Evolutionary conservation across 1,284 basidiomycete genomes (phyloP), one percentile per base, ranked within the genome.

Genomic region (Coniferiporia sulphurascens): DNA sequence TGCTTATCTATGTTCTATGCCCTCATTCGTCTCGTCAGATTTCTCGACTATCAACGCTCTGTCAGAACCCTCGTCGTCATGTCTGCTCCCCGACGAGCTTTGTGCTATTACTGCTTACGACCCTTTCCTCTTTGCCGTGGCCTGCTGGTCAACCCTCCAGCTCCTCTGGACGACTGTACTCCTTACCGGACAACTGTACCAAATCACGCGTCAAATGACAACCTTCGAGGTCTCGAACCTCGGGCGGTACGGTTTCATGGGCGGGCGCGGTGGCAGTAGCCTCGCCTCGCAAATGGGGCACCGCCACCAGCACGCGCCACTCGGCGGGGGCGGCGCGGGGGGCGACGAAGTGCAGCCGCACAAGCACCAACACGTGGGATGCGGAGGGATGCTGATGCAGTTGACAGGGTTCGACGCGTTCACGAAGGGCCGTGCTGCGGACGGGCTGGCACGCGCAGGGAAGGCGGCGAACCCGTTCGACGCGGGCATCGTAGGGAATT

Each of bases 201-300:
- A 98, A 74, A 84, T 98, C 56, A 83, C 87, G 8, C 82, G 90
- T 17, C 96, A 99, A 70, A 93, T 99, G 85, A 99, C 96, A 0
- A 98, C 96, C 0, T 82, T 97, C 59, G 96, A 99, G 70, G 92
- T 98, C 4, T 90, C 87, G 60, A 99, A 99, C 70, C 84, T 98
- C 2, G 94, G 95, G 0, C 82, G 96, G 52, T 98, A 89, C 68
- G 96, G 97, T 2, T 98, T 87, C 76, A 98, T 99, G 94, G 97
- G 96, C 51, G 95, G 95, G 0, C 86, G 91, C 34, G 93, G 92
- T 0, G 91, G 92, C 4, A 81, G 81, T 1, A 83, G 79, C 55
- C 72, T 89, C 17, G 73, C 73, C 50, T 78, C 78, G 35, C 89
- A 90, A 70, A 88, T 88, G 85, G 86, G 89, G 2, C 86, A 88